Evolutionary conservation across 257 asterid genomes (phyloP).

Genomic region (Gentiana macrophylla): DNA sequence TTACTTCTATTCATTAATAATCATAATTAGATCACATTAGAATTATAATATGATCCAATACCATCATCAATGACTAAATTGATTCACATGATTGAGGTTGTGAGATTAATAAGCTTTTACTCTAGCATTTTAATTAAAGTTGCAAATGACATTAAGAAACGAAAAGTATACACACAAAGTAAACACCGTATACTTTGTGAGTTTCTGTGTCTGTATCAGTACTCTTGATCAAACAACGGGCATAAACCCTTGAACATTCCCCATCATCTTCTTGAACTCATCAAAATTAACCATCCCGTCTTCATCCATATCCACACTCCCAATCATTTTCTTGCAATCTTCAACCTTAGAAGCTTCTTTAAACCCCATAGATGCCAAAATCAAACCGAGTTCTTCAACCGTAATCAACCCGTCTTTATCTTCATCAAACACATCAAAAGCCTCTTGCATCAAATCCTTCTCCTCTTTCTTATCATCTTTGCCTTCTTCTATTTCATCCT

Average conservation of each 20-base stretch:
- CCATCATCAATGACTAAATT: no score
- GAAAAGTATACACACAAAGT: no score
- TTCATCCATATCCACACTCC: constrained; percentile 66
- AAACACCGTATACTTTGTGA: no score
- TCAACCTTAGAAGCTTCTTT: constrained; percentile 49
- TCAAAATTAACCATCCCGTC: constrained; percentile 82
- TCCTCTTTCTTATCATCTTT: constrained; percentile 2
- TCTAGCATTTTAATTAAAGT: no score
- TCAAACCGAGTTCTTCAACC: constrained; percentile 60
- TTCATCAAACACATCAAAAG: constrained; percentile 73
- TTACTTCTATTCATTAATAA: no score
- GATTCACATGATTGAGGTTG: no score
- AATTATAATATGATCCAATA: no score
- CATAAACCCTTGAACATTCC: constrained; percentile 32
- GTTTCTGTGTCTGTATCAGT: no score
- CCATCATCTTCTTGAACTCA: constrained; percentile 77
- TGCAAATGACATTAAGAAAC: no score
- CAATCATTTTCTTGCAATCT: constrained; percentile 69
- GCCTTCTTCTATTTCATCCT: neutral
- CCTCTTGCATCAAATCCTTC: constrained; percentile 47
- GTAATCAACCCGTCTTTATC: constrained; percentile 66
- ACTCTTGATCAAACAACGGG: constrained; percentile 22
- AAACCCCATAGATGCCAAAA: constrained; percentile 56
- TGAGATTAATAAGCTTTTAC: no score
- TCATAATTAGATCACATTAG: no score